Evolutionary conservation across 2,329 filamentous ascomycete genomes (phyloP), one percentile per base, ranked within the genome.

Genomic region (Neofusicoccum parvum): DNA sequence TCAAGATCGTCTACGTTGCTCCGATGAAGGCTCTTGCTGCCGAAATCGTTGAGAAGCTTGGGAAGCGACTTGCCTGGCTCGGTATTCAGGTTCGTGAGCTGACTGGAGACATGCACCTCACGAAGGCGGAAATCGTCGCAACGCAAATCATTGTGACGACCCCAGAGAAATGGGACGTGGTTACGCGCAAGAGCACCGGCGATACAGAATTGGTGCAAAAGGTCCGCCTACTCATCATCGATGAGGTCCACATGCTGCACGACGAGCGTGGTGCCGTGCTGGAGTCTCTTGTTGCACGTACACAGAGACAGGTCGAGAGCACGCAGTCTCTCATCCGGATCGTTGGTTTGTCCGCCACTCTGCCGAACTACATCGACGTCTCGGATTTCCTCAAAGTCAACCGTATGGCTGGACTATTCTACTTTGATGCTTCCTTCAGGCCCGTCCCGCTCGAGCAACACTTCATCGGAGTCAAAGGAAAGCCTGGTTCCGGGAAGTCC

Each of bases 191-290:
- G 79, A 96, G 94, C 65, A 98, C 94, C 0, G 95, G 96, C 15
- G 95, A 99, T 75, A 98, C 95, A 0, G 95, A 98, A 75, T 86
- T 99, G 3, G 96, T 99, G 14, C 95, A 99, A 73, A 99, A 99
- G 76, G 95, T 99, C 27, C 88, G 94, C 11, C 83, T 99, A 1
- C 85, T 99, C 67, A 98, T 99, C 72, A 98, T 99, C 68, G 95
- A 99, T 77, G 95, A 99, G 80, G 95, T 99, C 1, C 95, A 99
- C 75, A 99, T 99, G 96, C 89, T 99, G 72, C 96, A 99, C 73
- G 95, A 99, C 76, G 95, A 98, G 78, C 89, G 95, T 76, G 95
- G 95, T 73, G 93, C 96, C 12, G 96, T 99, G 0, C 85, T 99
- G 34, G 95, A 99, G 75, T 97, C 94, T 5, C 84, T 99, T 23